Evolutionary conservation across 2,329 filamentous ascomycete genomes (phyloP), one percentile per base, ranked within the genome.

Genomic region (Chalaropsis ovoidea): DNA sequence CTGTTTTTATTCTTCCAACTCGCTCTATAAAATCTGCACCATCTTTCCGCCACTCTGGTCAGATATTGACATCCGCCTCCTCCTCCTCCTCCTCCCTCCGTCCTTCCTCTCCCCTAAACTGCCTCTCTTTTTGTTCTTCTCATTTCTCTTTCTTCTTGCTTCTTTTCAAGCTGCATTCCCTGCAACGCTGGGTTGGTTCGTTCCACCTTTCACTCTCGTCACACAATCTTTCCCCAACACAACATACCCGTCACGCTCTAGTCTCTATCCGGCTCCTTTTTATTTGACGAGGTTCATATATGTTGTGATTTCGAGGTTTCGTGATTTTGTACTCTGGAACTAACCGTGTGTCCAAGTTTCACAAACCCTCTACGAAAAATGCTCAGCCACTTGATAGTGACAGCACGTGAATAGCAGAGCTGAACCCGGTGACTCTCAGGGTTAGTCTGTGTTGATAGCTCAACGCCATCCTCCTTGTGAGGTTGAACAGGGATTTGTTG

Each of bases 21-120:
- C 13, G 22, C 19, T 10, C 11, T n/a, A 10, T n/a, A 10, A 15
- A 7, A 1, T 10, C 13, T 43, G 52, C 24, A 56, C 17, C 11
- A 43, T 43, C 13, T 56, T 56, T 27, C 22, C 52, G 52, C 24
- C 52, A 56, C 52, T 56, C 45, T 49, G 1, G 45, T 49, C 22
- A 56, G 24, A 56, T 35, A 19, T 62, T n/a, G n/a, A n/a, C n/a
- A n/a, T n/a, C n/a, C n/a, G 27, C 61, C 35, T 22, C 8, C 22
- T 45, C 56, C 42, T 15, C 19, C 52, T 61, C 27, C 45, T 41
- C 22, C 42, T 62, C 43, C 17, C n/a, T 52, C 22, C 22, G 10
- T 69, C 67, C 68, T 61, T 67, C 63, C 67, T 39, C 63, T 67
- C 63, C 69, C 45, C 47, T 52, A 19, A 47, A 60, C 52, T 22